Evolutionary conservation across 371 early-diverging fungal genomes (phyloP).

Genomic region (Mortierella sp.): DNA sequence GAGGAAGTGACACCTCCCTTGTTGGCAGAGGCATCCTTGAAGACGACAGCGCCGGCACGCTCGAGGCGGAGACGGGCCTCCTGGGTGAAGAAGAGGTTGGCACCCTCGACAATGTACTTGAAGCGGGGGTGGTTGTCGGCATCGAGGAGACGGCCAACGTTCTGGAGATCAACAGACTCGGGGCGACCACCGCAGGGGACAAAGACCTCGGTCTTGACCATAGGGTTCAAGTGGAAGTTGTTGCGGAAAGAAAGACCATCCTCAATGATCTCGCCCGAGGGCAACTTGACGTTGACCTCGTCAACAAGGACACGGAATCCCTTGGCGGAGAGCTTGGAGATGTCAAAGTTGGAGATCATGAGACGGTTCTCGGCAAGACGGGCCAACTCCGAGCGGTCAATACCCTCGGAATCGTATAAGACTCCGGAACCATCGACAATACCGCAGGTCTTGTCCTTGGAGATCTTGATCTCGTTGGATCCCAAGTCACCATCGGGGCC

Average conservation of each 20-base stretch:
- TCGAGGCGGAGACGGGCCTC: slow-evolving; percentile 98
- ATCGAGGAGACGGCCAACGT: slow-evolving; percentile 86
- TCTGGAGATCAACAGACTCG: slow-evolving; percentile 96
- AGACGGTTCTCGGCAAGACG: slow-evolving; percentile 87
- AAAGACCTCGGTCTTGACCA: slow-evolving; percentile 89
- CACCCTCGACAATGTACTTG: slow-evolving; percentile 99
- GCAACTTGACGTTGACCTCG: slow-evolving; percentile 90
- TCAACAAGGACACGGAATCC: slow-evolving; percentile 97
- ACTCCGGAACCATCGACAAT: slow-evolving; percentile 98
- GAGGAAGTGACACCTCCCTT: slow-evolving; percentile 99
- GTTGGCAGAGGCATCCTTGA: slow-evolving; percentile 99
- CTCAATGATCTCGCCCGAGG: slow-evolving; percentile 89
- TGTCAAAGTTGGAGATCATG: slow-evolving; percentile 94
- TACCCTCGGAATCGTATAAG: slow-evolving; percentile 93
- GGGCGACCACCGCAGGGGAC: slow-evolving; percentile 99
- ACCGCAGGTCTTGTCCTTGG: slow-evolving; percentile 95
- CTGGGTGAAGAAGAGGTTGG: slow-evolving; percentile 98
- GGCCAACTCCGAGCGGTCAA: slow-evolving; percentile 88
- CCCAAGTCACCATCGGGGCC: slow-evolving; percentile 99
- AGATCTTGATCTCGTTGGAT: slow-evolving; percentile 98
- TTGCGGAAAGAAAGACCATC: slow-evolving; percentile 96
- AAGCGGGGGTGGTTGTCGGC: slow-evolving; percentile 88
- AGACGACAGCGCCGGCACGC: slow-evolving; percentile 93
- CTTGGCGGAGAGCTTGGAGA: slow-evolving; percentile 77
- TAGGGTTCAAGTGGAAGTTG: slow-evolving; percentile 92